Conservation (phyloP, 805 yeast species). For the Kodamaea kakaduensis region DNA sequence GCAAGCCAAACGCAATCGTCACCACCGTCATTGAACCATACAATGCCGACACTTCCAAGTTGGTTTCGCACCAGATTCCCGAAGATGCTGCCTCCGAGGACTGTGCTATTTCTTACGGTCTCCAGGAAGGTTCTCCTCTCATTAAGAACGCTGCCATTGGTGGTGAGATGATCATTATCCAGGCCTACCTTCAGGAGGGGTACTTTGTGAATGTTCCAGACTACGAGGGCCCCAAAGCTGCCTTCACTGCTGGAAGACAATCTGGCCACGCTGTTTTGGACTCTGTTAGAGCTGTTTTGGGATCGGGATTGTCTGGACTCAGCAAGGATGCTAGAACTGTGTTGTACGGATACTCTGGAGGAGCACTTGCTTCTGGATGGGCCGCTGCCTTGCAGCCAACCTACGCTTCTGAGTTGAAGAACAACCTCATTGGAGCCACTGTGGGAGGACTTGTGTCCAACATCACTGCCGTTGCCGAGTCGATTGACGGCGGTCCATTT, state of each 20-base stretch:
- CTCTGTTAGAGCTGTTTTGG: conserved; percentile 26
- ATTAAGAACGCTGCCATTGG: conserved; percentile 13
- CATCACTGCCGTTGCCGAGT: conserved; percentile 23
- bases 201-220: conserved; percentile 33
- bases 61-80: conserved; percentile 27
- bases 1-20: conserved; percentile 23
- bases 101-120: conserved; percentile 27
- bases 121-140: conserved; percentile 14
- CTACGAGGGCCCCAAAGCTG: conserved; percentile 32
- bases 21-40: conserved; percentile 28
- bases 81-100: conserved; percentile 25
- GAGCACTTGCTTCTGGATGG: conserved; percentile 36
- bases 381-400: conserved; percentile 33
- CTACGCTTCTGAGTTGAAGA: conserved; percentile 32
- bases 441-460: conserved; percentile 36
- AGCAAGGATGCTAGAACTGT: conserved; percentile 17
- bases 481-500: conserved; percentile 22
- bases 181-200: conserved; percentile 21
- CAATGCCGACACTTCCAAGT: conserved; percentile 24
- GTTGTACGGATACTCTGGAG: conserved; percentile 40
- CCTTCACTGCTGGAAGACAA: conserved; percentile 29
- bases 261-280: conserved; percentile 31
- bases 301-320: conserved; percentile 11
- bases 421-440: conserved; percentile 28
- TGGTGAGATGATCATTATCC: conserved; percentile 15